Percentiles rank a stretch among this genome's conserved stretches.
phyloP scores from a whole-genome alignment of 2,329 filamentous ascomycete species.

The Nothopassalora personata region DNA sequence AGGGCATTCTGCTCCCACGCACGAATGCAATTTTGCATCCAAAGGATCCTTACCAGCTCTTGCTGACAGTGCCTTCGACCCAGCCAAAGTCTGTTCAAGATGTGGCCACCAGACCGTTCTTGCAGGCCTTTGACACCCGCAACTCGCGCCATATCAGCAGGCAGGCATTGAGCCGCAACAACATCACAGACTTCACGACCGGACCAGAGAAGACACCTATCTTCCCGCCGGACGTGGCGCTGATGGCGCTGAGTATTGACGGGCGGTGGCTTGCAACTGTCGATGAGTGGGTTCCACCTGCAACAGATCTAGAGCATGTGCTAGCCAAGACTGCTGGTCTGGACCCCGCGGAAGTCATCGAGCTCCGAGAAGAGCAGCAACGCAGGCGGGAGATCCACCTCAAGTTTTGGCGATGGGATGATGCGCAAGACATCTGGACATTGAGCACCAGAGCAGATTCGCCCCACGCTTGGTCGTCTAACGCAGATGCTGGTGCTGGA shows the following conservation, averaged over 20 bases:
- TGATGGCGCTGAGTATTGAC: slow-evolving; percentile 70
- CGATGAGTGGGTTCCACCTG: slow-evolving; percentile 80
- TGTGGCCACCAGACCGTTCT: slow-evolving; percentile 48
- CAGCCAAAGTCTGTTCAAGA: slow-evolving; percentile 36
- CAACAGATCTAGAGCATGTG: slow-evolving; percentile 60
- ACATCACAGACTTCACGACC: slow-evolving; percentile 73
- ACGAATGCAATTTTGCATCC: slow-evolving; percentile 39
- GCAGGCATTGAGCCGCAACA: slow-evolving; percentile 83
- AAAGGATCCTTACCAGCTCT: slow-evolving; percentile 36
- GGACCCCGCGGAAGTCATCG: slow-evolving; percentile 29
- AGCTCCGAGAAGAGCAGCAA: slow-evolving; percentile 38
- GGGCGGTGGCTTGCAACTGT: slow-evolving; percentile 87
- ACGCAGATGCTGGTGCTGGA: slow-evolving; percentile 17
- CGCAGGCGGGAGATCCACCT: slow-evolving; percentile 67
- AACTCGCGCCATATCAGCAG: slow-evolving; percentile 72
- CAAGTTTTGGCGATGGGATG: slow-evolving; percentile 79
- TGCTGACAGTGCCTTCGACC: slow-evolving; percentile 49
- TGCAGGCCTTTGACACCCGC: slow-evolving; percentile 85
- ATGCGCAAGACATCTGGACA: slow-evolving; percentile 55
- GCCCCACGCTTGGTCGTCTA: slow-evolving; percentile 56
- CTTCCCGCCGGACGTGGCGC: slow-evolving; percentile 69
- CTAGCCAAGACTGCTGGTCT: slow-evolving; percentile 27
- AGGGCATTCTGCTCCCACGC: slow-evolving; percentile 11
- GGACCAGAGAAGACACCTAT: slow-evolving; percentile 67
- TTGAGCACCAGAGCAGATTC: slow-evolving; percentile 77